Conservation (phyloP, 768 basidiomycete genomes). For the Russula sp. region DNA sequence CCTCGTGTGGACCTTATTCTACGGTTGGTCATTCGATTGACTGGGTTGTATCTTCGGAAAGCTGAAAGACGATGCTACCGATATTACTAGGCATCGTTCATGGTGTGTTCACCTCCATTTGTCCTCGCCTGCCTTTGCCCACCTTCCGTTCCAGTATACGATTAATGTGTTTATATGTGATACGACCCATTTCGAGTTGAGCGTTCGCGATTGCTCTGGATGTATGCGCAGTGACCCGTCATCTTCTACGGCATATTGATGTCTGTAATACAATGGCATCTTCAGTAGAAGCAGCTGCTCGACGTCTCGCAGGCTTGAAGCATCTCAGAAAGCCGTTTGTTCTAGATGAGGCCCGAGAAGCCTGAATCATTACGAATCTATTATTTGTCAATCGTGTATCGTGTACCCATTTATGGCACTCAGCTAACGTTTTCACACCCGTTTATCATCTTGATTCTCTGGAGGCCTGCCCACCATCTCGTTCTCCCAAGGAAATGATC, state of each 20-base stretch:
- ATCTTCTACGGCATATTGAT: not conserved
- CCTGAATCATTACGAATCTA: not conserved
- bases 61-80: constrained; percentile 10
- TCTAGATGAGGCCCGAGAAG: too few relatives aligned
- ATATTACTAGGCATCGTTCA: constrained; percentile 38
- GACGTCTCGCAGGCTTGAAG: not conserved
- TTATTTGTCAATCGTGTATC: not conserved
- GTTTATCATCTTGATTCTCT: not conserved
- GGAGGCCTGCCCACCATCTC: not conserved
- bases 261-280: not conserved
- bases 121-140: not conserved
- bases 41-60: constrained; percentile 4
- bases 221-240: not conserved
- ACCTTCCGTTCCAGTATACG: constrained; percentile 7
- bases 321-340: not conserved
- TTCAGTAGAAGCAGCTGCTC: not conserved
- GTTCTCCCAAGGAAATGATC: not conserved
- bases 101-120: constrained; percentile 19
- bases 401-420: not conserved
- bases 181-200: not conserved
- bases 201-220: not conserved
- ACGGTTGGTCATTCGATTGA: constrained; percentile 46
- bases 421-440: not conserved
- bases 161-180: not conserved
- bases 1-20: constrained; percentile 90